Evolutionary conservation across 169 alveolate genomes (phyloP), one percentile per base, ranked within the genome.

Genomic region (Plasmodium relictum): DNA sequence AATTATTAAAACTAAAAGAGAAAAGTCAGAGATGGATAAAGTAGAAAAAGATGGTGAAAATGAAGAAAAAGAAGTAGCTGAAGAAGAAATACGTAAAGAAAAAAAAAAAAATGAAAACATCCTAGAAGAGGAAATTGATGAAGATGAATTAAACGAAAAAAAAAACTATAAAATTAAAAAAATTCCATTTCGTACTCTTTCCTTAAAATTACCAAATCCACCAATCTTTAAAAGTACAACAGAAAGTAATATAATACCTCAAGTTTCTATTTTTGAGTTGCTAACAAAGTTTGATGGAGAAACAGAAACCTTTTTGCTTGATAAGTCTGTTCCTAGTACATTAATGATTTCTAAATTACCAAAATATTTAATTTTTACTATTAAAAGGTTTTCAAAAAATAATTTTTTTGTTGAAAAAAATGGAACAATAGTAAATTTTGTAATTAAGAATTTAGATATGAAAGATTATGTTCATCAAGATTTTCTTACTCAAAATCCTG

Each of bases 401-500:
- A 97, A 98, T 85, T 98, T 97, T 95, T 98, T 97, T 93, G 92
- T 97, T 39, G 99, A 99, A 91, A 99, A 99, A 94, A 99, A 99
- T 76, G 99, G 99, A n/a, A 98, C 99, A n/a, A 96, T 99, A 69
- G 99, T 98, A 80, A 97, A 98, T 58, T 98, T 99, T 88, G 99
- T 99, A 8, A 89, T 98, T 68, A 98, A 97, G 73, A 96, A 97
- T 88, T 93, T 98, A 37, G 99, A 97, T 89, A 93, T 97, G 56
- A 73, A 90, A 48, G 96, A 93, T 42, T 95, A 97, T 95, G 73
- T 93, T 16, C 97, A 95, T 61, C 96, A 95, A 74, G 95, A 95
- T 18, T 90, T 92, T n/a, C 83, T 71, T 50, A 73, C 65, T 7
- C 70, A 68, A 42, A 96, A 95, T 44, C 96, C 95, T 9, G 93